phyloP scores from a whole-genome alignment of 805 yeast species.

The Kuraishia ogatae region DNA sequence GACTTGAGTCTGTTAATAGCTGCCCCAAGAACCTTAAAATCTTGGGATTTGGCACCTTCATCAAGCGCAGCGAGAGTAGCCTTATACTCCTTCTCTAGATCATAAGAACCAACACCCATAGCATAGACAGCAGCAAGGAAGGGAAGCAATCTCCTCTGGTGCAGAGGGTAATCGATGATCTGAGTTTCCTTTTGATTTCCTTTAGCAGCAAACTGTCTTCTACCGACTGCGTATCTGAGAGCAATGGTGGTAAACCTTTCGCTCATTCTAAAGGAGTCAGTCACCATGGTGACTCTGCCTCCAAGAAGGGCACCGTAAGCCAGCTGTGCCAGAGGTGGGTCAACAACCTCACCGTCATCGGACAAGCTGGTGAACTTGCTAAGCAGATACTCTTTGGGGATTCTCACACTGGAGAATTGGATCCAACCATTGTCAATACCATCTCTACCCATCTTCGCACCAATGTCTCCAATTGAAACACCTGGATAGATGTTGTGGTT shows the following conservation, averaged over 20 bases:
- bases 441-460: conserved; percentile 92
- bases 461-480: conserved; percentile 81
- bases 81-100: conserved; percentile 45
- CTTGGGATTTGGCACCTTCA: conserved; percentile 37
- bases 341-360: conserved; percentile 56
- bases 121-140: conserved; percentile 72
- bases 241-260: conserved; percentile 80
- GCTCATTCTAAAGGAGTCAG: conserved; percentile 74
- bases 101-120: conserved; percentile 61
- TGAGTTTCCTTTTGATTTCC: conserved; percentile 51
- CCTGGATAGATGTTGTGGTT: conserved; percentile 73
- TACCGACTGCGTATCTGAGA: conserved; percentile 78
- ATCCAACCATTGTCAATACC: conserved; percentile 98
- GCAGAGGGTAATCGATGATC: conserved; percentile 79
- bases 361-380: conserved; percentile 70
- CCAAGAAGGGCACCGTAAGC: conserved; percentile 81
- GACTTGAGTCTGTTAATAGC: conserved; percentile 62
- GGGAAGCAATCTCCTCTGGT: conserved; percentile 85
- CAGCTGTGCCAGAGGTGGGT: conserved; percentile 82
- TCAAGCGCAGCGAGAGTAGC: conserved; percentile 45
- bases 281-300: conserved; percentile 87
- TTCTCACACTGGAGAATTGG: conserved; percentile 74
- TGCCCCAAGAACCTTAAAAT: conserved; percentile 31
- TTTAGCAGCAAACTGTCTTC: conserved; percentile 69
- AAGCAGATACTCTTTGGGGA: conserved; percentile 79